These are phyloP conservation scores for Penicillium polonicum DNA, from an alignment of 2,329 filamentous ascomycete genomes.

Conservation along the genomic window DNA sequence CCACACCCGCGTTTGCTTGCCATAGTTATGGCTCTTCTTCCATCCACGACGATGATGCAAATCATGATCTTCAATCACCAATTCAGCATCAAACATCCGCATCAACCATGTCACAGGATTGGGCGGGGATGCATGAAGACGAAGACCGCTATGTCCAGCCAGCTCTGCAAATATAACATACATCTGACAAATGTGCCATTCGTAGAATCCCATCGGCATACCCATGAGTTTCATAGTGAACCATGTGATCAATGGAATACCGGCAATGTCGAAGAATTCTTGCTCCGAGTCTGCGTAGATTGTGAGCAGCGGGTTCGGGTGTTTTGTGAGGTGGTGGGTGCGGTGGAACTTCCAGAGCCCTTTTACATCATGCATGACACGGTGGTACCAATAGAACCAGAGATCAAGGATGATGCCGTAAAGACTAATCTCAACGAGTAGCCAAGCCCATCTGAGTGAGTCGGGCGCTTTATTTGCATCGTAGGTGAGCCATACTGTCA, in stretches of 20 bases:
- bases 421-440: neutral
- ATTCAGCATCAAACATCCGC: slow-evolving; percentile 2
- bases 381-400: slow-evolving; percentile 8
- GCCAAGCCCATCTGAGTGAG: neutral
- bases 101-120: slow-evolving; percentile 4
- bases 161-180: slow-evolving; percentile 2
- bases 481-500: slow-evolving; percentile 2
- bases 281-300: slow-evolving; percentile 5
- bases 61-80: slow-evolving; percentile 6
- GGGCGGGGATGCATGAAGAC: slow-evolving; percentile 1
- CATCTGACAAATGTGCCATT: slow-evolving; percentile 3
- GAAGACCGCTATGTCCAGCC: slow-evolving; percentile 3
- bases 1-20: slow-evolving; percentile 6
- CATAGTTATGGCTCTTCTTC: slow-evolving; percentile 9
- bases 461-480: neutral
- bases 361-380: slow-evolving; percentile 1
- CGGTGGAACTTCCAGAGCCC: slow-evolving; percentile 5
- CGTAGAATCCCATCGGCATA: slow-evolving; percentile 6
- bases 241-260: slow-evolving; percentile 2
- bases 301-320: slow-evolving; percentile 2
- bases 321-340: neutral
- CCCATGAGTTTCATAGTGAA: neutral
- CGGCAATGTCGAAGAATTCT: slow-evolving; percentile 2
- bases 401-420: slow-evolving; percentile 4
- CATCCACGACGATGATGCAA: slow-evolving; percentile 3